These are phyloP conservation scores for Panellus pusillus DNA, from an alignment of 768 basidiomycete genomes.

Conservation along the genomic window DNA sequence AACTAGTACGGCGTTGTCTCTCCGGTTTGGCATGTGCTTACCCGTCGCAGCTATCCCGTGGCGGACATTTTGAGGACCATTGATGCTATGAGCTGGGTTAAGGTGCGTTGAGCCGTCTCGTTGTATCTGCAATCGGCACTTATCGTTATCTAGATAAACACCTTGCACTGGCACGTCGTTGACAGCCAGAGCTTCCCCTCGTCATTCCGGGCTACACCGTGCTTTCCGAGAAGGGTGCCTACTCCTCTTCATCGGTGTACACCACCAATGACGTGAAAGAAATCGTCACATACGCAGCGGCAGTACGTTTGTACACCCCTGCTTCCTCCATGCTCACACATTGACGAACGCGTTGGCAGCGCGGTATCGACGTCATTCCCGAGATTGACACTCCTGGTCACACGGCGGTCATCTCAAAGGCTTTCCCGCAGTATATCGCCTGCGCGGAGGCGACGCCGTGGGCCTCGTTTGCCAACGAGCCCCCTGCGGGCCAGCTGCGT, in stretches of 20 bases:
- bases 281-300: constrained; percentile 67
- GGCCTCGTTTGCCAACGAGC: constrained; percentile 50
- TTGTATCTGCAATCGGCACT: not conserved
- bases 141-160: constrained; percentile 51
- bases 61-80: constrained; percentile 46
- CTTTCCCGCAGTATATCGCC: constrained; percentile 60
- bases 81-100: constrained; percentile 54
- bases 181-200: constrained; percentile 81
- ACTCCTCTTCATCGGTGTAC: constrained; percentile 57
- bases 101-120: constrained; percentile 25
- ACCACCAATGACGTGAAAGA: constrained; percentile 52
- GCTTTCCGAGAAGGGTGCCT: constrained; percentile 66
- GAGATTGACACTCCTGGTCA: constrained; percentile 72
- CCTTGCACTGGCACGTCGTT: constrained; percentile 83
- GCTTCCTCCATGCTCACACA: not conserved
- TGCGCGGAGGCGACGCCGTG: constrained; percentile 46
- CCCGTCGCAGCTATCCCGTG: constrained; percentile 32
- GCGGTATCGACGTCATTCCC: constrained; percentile 57
- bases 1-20: constrained; percentile 34
- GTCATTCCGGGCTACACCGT: constrained; percentile 59
- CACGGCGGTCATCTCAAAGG: constrained; percentile 47
- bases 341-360: constrained; percentile 27
- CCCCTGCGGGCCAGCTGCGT: constrained; percentile 66
- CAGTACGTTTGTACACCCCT: constrained; percentile 42
- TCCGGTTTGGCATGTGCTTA: not conserved